A percentile compares a stretch with the other conserved stretches of the same genome.
Conservation (phyloP, 2,329 filamentous ascomycete species). For the Epicoccum nigrum region DNA sequence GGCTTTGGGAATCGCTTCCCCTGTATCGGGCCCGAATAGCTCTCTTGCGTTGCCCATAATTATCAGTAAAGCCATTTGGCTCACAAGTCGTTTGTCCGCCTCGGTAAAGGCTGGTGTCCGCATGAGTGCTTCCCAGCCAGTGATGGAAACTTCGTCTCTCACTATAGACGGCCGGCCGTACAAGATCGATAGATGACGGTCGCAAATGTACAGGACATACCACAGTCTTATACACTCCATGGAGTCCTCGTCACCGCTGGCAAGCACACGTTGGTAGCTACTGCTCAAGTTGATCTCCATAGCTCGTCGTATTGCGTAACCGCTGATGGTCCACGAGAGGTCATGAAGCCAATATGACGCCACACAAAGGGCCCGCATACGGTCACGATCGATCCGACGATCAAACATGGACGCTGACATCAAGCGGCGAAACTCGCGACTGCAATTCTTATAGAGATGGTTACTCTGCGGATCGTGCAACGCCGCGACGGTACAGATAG, state of each 20-base stretch:
- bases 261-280: slow-evolving; percentile 51
- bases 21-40: slow-evolving; percentile 62
- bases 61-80: slow-evolving; percentile 63
- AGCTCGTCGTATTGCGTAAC: slow-evolving; percentile 58
- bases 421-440: slow-evolving; percentile 62
- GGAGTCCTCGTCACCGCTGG: slow-evolving; percentile 51
- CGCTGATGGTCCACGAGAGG: slow-evolving; percentile 67
- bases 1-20: slow-evolving; percentile 57
- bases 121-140: slow-evolving; percentile 64
- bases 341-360: slow-evolving; percentile 69
- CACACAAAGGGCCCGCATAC: slow-evolving; percentile 65
- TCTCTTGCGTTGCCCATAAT: slow-evolving; percentile 63
- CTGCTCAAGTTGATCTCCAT: slow-evolving; percentile 56
- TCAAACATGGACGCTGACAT: slow-evolving; percentile 65
- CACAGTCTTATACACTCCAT: slow-evolving; percentile 64
- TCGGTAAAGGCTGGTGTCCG: slow-evolving; percentile 58
- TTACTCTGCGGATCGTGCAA: slow-evolving; percentile 63
- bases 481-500: slow-evolving; percentile 63
- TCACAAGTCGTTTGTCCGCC: slow-evolving; percentile 62
- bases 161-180: slow-evolving; percentile 66
- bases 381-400: slow-evolving; percentile 62
- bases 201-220: slow-evolving; percentile 66
- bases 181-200: slow-evolving; percentile 68
- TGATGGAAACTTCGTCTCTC: slow-evolving; percentile 63
- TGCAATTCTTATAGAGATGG: slow-evolving; percentile 60